Percentiles rank a stretch among this genome's conserved stretches.
These are phyloP conservation scores for Xanthoparmelia taractica DNA, from an alignment of 495 filamentous ascomycete species.

Conservation along the genomic window DNA sequence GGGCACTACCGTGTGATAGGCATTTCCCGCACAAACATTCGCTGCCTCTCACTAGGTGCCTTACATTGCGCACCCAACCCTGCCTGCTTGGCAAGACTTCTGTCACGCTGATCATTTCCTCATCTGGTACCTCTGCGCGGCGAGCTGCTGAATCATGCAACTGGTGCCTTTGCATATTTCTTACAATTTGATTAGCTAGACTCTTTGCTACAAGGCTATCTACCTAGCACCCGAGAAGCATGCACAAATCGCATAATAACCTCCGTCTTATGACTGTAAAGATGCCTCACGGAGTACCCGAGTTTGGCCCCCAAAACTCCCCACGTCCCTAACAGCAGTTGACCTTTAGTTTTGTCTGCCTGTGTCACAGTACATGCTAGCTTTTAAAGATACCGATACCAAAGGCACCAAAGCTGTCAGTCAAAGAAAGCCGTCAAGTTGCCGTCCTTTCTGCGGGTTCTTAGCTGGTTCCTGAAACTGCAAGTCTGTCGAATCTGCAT, in stretches of 20 bases:
- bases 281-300: not conserved
- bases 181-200: not conserved
- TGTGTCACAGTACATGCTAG: not conserved
- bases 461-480: slow-evolving; percentile 54
- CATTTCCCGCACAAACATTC: slow-evolving; percentile 6
- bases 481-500: slow-evolving; percentile 43
- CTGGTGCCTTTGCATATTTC: slow-evolving; percentile 7
- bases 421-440: not conserved
- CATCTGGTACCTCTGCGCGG: not conserved
- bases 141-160: slow-evolving; percentile 12
- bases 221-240: not conserved
- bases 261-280: not conserved
- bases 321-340: not conserved
- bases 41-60: not conserved
- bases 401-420: not conserved
- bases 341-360: not conserved
- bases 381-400: not conserved
- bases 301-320: not conserved
- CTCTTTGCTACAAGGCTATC: not conserved
- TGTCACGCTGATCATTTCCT: slow-evolving; percentile 15
- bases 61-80: not conserved
- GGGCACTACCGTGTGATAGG: slow-evolving; percentile 7
- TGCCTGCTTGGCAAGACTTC: slow-evolving; percentile 3
- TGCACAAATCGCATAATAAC: not conserved
- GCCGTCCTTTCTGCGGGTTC: not conserved